These are phyloP conservation scores for Globisporangium canariense DNA, from an alignment of 352 stramenopile genomes.

Conservation along the genomic window DNA sequence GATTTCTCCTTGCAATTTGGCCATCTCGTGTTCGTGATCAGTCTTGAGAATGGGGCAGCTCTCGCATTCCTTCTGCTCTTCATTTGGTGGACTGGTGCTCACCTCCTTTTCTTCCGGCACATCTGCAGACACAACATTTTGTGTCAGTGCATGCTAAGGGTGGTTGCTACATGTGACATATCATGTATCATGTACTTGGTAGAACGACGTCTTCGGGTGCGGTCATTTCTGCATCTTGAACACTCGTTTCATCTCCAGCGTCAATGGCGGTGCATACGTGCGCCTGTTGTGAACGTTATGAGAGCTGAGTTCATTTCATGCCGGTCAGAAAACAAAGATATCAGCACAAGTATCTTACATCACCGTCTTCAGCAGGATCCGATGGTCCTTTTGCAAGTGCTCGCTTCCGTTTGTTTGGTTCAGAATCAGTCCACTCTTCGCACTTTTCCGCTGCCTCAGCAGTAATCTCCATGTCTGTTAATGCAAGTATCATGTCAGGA, in stretches of 20 bases:
- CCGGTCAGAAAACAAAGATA: background rate
- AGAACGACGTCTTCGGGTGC: background rate
- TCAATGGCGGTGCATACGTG: background rate
- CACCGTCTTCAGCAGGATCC: background rate
- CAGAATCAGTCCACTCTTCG: conserved; percentile 24
- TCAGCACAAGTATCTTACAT: background rate
- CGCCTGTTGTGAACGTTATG: background rate
- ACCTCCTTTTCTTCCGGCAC: background rate
- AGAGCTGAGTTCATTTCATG: background rate
- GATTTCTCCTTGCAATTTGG: conserved; percentile 13
- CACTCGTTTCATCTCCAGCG: background rate
- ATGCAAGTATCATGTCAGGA: background rate
- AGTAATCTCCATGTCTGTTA: conserved; percentile 13
- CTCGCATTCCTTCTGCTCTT: conserved; percentile 2
- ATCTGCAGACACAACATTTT: background rate
- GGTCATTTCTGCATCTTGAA: background rate
- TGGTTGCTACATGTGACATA: no score
- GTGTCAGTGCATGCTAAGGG: background rate
- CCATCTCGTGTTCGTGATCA: background rate
- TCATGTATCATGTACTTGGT: background rate
- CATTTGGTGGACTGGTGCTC: background rate
- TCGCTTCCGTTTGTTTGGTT: conserved; percentile 47
- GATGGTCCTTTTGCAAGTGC: conserved; percentile 2
- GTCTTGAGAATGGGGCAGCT: conserved; percentile 3
- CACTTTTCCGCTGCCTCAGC: conserved; percentile 23